Conservation (phyloP, 2,329 filamentous ascomycete genomes). For the Mollisiaceae sp. region DNA sequence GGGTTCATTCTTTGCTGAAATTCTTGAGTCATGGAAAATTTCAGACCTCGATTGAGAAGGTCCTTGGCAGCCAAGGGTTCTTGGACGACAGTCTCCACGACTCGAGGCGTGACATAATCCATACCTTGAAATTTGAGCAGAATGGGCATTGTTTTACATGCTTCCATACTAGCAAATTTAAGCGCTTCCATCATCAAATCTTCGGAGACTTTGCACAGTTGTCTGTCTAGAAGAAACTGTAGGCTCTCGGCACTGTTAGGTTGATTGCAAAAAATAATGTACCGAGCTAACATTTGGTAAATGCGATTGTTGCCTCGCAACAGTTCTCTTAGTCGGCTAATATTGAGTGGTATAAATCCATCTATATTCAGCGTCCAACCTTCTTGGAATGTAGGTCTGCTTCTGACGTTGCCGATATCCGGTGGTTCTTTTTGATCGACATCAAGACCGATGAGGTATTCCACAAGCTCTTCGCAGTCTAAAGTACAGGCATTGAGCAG, state of each 20-base stretch:
- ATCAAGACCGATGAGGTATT: neutral
- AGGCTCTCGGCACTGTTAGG: neutral
- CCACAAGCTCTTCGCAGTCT: neutral
- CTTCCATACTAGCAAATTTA: neutral
- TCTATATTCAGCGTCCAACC: no score
- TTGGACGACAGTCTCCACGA: no score
- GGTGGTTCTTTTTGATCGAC: neutral
- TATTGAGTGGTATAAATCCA: neutral
- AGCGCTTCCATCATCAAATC: neutral
- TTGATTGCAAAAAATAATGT: neutral
- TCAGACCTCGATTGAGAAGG: neutral
- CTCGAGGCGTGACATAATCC: no score
- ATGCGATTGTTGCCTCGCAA: neutral
- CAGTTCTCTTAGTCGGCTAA: neutral
- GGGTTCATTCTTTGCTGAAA: neutral
- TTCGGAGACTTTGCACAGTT: neutral
- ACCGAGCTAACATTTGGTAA: neutral
- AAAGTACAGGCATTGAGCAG: neutral
- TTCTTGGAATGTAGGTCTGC: neutral
- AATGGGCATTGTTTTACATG: neutral
- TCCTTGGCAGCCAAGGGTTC: neutral
- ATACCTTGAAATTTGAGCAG: neutral
- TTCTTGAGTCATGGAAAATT: neutral
- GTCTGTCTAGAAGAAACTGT: neutral
- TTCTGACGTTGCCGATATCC: neutral